phyloP scores from a whole-genome alignment of 2,329 filamentous ascomycete species.

The Neofusicoccum umdonicola region DNA sequence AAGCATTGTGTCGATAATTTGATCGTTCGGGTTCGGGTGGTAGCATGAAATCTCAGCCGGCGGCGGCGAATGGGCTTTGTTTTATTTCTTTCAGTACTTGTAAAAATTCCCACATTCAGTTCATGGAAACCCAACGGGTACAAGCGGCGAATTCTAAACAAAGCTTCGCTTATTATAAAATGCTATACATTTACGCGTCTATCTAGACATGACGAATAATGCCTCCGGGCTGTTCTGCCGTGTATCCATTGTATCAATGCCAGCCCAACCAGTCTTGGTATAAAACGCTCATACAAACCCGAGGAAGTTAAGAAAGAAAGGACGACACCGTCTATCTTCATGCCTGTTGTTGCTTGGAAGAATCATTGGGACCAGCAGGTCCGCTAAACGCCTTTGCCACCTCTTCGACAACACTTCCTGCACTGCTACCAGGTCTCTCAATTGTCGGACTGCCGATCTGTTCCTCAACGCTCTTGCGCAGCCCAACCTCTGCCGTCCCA shows the following conservation, averaged over 20 bases:
- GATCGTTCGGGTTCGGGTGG: background rate
- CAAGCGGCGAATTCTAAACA: background rate
- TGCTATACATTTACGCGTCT: background rate
- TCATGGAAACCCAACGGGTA: background rate
- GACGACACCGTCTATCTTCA: background rate
- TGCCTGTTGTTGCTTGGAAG: background rate
- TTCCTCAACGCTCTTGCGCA: slow-evolving; percentile 11
- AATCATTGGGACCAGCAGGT: background rate
- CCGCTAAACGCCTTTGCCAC: background rate
- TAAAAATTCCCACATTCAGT: background rate
- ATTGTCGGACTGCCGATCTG: background rate
- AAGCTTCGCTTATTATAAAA: background rate
- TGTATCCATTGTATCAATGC: background rate
- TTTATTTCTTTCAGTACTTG: background rate
- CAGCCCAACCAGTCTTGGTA: slow-evolving; percentile 2
- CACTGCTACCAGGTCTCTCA: background rate
- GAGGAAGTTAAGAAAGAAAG: background rate
- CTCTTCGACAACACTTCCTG: background rate
- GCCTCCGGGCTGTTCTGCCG: background rate
- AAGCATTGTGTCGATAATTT: background rate
- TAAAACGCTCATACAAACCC: background rate
- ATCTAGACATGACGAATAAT: background rate
- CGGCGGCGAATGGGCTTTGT: background rate
- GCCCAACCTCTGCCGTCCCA: background rate
- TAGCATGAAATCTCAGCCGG: background rate